A percentile compares a stretch with the other conserved stretches of the same genome.
Evolutionary conservation across 257 asterid species (phyloP).

Genomic region (Fraxinus pennsylvanica): DNA sequence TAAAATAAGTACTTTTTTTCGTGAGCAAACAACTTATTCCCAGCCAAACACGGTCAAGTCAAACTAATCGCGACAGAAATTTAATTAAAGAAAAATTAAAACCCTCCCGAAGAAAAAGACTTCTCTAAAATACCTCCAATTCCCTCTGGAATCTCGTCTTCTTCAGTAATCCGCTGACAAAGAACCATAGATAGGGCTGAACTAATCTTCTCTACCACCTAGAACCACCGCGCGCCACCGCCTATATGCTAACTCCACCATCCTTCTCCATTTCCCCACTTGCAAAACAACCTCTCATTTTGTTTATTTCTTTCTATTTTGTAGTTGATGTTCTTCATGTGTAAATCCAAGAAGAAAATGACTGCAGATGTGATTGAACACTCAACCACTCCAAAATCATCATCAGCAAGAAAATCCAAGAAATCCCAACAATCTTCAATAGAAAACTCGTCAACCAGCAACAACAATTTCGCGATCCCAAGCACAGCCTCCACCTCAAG

Average conservation of each 20-base stretch:
- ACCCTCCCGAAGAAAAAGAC: conserved; percentile 22
- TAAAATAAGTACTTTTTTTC: no score
- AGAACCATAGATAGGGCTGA: background rate
- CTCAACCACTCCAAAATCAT: conserved; percentile 32
- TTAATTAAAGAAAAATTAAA: no score
- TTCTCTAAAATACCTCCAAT: conserved; percentile 25
- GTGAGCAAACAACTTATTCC: background rate
- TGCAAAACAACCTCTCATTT: background rate
- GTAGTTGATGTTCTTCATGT: conserved; percentile 26
- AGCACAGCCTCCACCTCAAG: conserved; percentile 60
- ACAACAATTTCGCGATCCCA: conserved; percentile 46
- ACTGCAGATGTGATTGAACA: conserved; percentile 37
- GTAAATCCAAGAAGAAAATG: conserved; percentile 59
- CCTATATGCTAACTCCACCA: background rate
- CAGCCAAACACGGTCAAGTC: background rate
- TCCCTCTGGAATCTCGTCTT: background rate
- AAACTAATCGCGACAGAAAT: background rate
- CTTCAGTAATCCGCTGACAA: background rate
- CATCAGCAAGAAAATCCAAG: conserved; percentile 33
- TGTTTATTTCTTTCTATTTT: background rate
- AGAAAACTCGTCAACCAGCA: conserved; percentile 29
- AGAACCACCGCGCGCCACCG: background rate
- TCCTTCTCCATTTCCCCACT: background rate
- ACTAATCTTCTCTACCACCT: background rate
- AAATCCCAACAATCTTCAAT: conserved; percentile 33